phyloP scores from a whole-genome alignment of 345 rosid genomes.

The Salix viminalis region DNA sequence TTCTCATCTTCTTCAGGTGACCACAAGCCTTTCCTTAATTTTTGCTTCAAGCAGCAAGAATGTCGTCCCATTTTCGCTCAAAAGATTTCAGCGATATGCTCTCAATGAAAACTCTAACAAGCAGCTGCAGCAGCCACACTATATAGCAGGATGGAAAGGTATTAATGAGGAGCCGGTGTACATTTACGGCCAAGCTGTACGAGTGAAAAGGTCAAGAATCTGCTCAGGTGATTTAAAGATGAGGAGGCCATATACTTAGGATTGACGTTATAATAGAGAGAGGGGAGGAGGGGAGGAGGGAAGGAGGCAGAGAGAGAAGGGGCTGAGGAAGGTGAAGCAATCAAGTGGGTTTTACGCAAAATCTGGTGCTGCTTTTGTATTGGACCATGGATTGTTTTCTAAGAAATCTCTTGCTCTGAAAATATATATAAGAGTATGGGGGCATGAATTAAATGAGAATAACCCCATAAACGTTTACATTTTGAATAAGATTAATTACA shows the following conservation, averaged over 20 bases:
- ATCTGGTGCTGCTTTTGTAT: constrained; percentile 49
- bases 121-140: neutral
- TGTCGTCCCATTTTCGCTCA: constrained; percentile 42
- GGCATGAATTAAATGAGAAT: constrained; percentile 4
- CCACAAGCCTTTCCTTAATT: constrained; percentile 65
- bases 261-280: constrained; percentile 44
- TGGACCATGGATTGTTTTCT: constrained; percentile 44
- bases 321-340: constrained; percentile 48
- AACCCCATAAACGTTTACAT: constrained; percentile 17
- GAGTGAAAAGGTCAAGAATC: constrained; percentile 13
- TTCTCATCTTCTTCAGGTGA: constrained; percentile 78
- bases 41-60: constrained; percentile 54
- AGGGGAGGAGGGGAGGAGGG: constrained; percentile 13
- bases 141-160: neutral
- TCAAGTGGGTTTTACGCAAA: constrained; percentile 61
- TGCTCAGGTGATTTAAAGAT: constrained; percentile 30
- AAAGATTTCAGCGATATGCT: neutral
- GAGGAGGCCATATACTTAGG: constrained; percentile 51
- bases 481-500: constrained; percentile 19
- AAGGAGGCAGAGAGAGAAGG: constrained; percentile 15
- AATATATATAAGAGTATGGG: neutral
- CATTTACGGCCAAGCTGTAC: neutral
- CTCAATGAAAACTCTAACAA: constrained; percentile 5
- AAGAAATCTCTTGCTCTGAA: constrained; percentile 39
- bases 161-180: constrained; percentile 11